Evolutionary conservation across 2,329 filamentous ascomycete genomes (phyloP), one percentile per base, ranked within the genome.

Genomic region (Ophiognomonia clavigignenti-juglandacearum): DNA sequence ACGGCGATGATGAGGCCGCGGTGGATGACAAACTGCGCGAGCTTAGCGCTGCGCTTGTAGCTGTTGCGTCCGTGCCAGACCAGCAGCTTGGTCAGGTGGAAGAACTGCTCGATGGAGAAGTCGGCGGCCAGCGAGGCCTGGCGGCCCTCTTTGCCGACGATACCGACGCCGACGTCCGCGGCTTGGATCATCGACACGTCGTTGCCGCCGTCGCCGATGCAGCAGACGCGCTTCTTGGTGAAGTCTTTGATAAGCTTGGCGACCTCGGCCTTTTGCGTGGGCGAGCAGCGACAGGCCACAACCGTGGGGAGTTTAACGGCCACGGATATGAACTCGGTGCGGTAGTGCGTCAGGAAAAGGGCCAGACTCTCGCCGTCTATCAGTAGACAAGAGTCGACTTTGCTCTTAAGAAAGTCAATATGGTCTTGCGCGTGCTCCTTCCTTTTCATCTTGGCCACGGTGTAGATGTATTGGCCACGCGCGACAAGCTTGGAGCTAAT

Each of bases 161-260:
- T 98, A 52, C 93, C 93, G 22, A 98, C 92, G 51, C 95, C 95
- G 0, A 98, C 91, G 60, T 98, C 93, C 1, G 95, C 93, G 7
- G 93, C 92, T 72, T 97, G 93, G 57, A 98, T 98, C 93, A 98
- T 98, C 56, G 86, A 92, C 5, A 98, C 93, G 64, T 98, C 95
- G 67, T 98, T 98, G 58, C 95, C 93, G 55, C 93, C 93, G 61
- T 98, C 93, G 31, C 93, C 93, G 56, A 98, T 98, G 62, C 93
- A 97, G 69, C 91, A 96, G 14, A 97, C 88, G 13, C 95, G 86
- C 67, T 97, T 97, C 66, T 88, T 90, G 18, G 93, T 98, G 66
- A 88, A 85, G 42, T 86, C 80, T 52, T 91, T 88, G 68, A 98
- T 98, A 40, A 97, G 78, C 56, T 80, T 83, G 9, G 95, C 93